Evolutionary conservation across 129 eudicot genomes (phyloP).

Genomic region (Rutidosis leptorrhynchoides): DNA sequence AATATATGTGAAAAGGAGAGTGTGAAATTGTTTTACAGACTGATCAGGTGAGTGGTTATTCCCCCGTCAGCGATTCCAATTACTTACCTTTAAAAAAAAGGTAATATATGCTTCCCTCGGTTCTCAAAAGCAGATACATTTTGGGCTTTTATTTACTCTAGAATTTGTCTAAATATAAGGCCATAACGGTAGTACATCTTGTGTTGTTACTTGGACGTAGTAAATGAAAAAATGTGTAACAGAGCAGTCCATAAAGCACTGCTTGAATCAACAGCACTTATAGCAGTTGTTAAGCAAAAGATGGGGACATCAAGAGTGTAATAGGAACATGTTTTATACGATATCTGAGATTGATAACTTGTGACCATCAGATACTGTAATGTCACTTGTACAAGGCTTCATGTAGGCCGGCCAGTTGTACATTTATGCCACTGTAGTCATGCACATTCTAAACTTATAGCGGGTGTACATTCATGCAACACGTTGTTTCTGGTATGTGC

Average conservation of each 20-base stretch:
- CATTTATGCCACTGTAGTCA: background rate
- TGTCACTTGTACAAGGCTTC: background rate
- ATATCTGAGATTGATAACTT: background rate
- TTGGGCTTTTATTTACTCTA: background rate
- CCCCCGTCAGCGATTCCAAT: too few species aligned
- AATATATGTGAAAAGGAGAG: too few species aligned
- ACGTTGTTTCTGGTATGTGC: background rate
- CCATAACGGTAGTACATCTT: background rate
- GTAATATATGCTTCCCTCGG: constrained; percentile 2
- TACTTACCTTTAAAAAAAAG: too few species aligned
- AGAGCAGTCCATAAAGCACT: constrained; percentile 71
- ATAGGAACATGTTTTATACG: background rate
- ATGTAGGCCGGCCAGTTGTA: background rate
- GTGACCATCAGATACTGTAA: background rate
- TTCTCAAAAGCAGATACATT: background rate
- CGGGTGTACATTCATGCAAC: background rate
- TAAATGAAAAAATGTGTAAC: constrained; percentile 55
- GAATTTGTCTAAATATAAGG: background rate
- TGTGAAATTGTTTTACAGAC: too few species aligned
- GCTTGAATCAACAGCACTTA: constrained; percentile 57
- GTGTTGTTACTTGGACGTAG: constrained; percentile 33
- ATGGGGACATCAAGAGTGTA: background rate
- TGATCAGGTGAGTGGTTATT: too few species aligned
- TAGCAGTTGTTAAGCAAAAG: too few species aligned
- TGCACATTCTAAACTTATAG: background rate